Evolutionary conservation across 106 monocot genomes (phyloP), one percentile per base, ranked within the genome.

Genomic region (Dendrobium nobile): DNA sequence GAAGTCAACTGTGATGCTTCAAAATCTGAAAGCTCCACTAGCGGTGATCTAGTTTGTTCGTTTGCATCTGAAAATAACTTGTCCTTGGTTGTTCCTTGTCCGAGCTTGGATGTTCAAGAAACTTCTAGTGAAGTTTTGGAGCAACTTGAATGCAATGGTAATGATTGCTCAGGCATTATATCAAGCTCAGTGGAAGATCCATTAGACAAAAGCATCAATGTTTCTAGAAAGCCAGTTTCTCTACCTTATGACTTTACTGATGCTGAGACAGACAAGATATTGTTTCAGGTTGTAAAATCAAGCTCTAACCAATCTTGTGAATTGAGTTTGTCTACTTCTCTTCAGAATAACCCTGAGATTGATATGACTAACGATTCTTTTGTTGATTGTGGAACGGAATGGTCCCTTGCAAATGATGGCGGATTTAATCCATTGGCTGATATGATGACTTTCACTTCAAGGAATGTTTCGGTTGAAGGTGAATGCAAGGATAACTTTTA

Each of bases 331-430:
- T 79, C 83, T n/a, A 68, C 59, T 7, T 80, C 76, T 48, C 48
- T 72, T 72, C 41, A 47, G 10, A 80, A 80, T 82, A 40, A 41
- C 70, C 79, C 59, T 83, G 80, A 82, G 9, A 84, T 64, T 85
- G 86, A 80, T 61, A 73, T 55, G 20, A 79, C 76, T 84, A 84
- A 24, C 59, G 82, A 44, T 67, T 82, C 79, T 56, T 44, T 26
- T 65, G 51, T 68, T 83, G 80, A 85, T 77, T 54, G 33, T 73
- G 83, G 79, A 80, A 78, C 33, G 33, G 40, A 54, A 41, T 77
- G 80, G 54, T 45, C 56, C 9, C 37, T 77, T 28, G 54, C 84
- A 78, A 54, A 75, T 80, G 81, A 88, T 77, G 20, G 24, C 41
- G 73, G 73, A 51, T 24, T 22, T 41, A 77, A 13, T 82, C 78